Base-by-base conservation (phyloP, 306 rosid species). In the Medicago lupulina region DNA sequence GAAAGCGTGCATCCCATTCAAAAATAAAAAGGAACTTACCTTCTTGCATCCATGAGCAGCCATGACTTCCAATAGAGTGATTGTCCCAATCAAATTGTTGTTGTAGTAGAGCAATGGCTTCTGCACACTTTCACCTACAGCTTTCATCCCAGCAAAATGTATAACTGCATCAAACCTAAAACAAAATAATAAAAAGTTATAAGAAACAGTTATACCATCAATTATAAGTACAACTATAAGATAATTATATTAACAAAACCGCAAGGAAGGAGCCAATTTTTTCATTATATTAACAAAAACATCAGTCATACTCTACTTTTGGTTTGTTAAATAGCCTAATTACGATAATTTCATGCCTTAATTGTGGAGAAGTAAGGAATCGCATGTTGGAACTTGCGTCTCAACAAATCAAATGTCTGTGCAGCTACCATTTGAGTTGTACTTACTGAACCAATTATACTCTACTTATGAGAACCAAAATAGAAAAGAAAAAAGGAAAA, bases 41-140 rank as follows among this genome's bases (percentile, higher is more conserved):
- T 89, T 92, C 86, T 85, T 95, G 89, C 98, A 95, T 51, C 96
- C 98, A 95, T 95, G 85, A 92, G 89, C 98, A 95, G 47, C 96
- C 98, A 95, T 95, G 85, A 92, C 92, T 92, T 95, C 97, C 84
- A 95, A 83, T 13, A 95, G 84, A 71, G 91, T 78, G 76, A 95
- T 87, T 54, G 98, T 95, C 81, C 98, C 98, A 79, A 83, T 80
- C 62, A 95, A 77, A 81, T 90, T 95, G 86, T 95, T 95, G 90
- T 95, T 63, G 69, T 85, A 88, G 78, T 92, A 95, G 15, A 84
- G 85, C 70, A 95, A 79, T 9, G 98, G 97, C 43, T 92, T 89
- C 83, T 90, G 86, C 75, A 95, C 96, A 78, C 98, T 92, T 85
- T 95, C 97, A 16, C 97, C 98, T 2, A 95, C 98, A 71, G 97